These are phyloP conservation scores for Chaetomium fimeti DNA, from an alignment of 495 filamentous ascomycete genomes.

Conservation along the genomic window DNA sequence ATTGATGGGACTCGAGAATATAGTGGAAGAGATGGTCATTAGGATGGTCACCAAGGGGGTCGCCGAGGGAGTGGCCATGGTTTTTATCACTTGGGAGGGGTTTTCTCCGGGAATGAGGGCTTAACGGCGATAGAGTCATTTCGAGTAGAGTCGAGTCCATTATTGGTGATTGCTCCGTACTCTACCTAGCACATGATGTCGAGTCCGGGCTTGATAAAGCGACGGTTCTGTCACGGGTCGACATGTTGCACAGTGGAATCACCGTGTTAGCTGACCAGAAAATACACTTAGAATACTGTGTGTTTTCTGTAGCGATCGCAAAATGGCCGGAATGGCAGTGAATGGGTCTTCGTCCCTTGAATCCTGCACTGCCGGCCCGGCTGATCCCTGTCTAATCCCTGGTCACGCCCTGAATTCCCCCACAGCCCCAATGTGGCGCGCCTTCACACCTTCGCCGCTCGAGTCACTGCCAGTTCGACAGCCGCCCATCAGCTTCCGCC, in stretches of 20 bases:
- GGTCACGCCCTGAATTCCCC: not conserved
- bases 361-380: not conserved
- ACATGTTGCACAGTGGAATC: not conserved
- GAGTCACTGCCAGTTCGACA: constrained; percentile 39
- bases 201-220: not conserved
- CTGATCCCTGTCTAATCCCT: not conserved
- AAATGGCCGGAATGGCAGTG: no score
- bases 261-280: not conserved
- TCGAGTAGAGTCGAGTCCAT: not conserved
- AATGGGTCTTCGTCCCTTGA: not conserved
- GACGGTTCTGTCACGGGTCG: not conserved
- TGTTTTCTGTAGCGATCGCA: not conserved
- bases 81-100: not conserved
- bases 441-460: constrained; percentile 30
- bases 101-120: not conserved
- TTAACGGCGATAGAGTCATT: not conserved
- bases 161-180: not conserved
- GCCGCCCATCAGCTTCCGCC: constrained; percentile 36
- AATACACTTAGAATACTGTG: not conserved
- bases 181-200: not conserved
- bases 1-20: constrained; percentile 17
- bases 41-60: constrained; percentile 3
- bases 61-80: constrained; percentile 6
- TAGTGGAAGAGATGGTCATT: constrained; percentile 17
- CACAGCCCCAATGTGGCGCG: constrained; percentile 35